Percentiles rank a stretch among this genome's conserved stretches.
Conservation (phyloP, 148 eudicot species). For the Bassia scoparia region DNA sequence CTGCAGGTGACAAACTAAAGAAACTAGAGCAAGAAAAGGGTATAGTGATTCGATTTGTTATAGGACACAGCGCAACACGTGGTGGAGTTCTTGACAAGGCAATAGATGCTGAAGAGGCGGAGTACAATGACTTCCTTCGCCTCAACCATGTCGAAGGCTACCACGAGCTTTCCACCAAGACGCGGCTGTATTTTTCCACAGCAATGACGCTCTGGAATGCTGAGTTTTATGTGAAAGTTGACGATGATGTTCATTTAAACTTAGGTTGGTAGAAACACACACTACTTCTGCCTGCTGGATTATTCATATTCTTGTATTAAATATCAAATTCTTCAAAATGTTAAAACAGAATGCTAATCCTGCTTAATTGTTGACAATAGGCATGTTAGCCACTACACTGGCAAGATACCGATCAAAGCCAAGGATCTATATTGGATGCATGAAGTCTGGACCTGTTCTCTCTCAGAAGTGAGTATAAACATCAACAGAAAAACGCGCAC, state of each 20-base stretch:
- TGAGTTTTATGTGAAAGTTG: constrained; percentile 81
- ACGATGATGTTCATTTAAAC: constrained; percentile 87
- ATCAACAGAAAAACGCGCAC: not conserved
- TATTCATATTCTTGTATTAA: not conserved
- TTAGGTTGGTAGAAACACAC: constrained; percentile 42
- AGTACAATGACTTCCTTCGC: constrained; percentile 62
- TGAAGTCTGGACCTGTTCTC: constrained; percentile 93
- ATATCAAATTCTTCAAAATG: not conserved
- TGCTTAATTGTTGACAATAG: constrained; percentile 26
- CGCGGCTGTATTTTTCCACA: constrained; percentile 66
- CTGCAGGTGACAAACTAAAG: constrained; percentile 55
- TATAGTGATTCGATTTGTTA: constrained; percentile 63
- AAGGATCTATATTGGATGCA: constrained; percentile 81
- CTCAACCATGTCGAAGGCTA: constrained; percentile 82
- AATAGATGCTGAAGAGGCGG: constrained; percentile 57
- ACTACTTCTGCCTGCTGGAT: not conserved
- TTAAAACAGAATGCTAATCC: not conserved
- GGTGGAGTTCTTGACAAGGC: constrained; percentile 68
- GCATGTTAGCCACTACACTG: constrained; percentile 53
- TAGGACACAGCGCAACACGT: constrained; percentile 61
- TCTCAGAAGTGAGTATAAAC: constrained; percentile 56
- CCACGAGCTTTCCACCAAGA: constrained; percentile 85
- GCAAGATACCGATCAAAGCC: constrained; percentile 60
- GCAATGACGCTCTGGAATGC: constrained; percentile 75
- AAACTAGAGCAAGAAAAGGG: constrained; percentile 78